Evolutionary conservation across 306 rosid species (phyloP).

Genomic region (Phaseolus lunatus): DNA sequence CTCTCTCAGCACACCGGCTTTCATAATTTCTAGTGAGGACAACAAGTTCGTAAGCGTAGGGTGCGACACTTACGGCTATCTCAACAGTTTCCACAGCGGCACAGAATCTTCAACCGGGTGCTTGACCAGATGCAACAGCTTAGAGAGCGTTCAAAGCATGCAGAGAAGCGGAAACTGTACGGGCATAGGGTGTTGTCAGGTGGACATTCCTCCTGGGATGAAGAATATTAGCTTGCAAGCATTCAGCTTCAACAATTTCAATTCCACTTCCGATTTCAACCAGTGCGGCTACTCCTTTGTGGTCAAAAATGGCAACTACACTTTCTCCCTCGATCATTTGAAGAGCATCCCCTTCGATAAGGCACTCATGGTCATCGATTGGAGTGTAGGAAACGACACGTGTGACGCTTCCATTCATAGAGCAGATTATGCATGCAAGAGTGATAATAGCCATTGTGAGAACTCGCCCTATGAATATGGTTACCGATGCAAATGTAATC

Average conservation of each 20-base stretch:
- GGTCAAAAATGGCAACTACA: constrained; percentile 33
- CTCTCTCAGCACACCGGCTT: background rate
- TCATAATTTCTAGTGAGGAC: background rate
- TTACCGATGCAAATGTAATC: constrained; percentile 9
- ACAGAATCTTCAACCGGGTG: background rate
- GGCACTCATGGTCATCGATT: constrained; percentile 45
- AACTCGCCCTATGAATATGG: background rate
- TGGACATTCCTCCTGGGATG: constrained; percentile 13
- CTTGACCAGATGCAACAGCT: background rate
- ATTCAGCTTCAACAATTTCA: background rate
- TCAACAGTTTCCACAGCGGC: background rate
- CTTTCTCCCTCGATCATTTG: background rate
- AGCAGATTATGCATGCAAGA: background rate
- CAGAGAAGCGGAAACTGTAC: background rate
- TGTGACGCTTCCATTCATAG: background rate
- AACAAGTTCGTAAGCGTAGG: constrained; percentile 29
- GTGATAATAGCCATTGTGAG: background rate
- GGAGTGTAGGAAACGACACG: constrained; percentile 41
- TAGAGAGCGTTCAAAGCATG: background rate
- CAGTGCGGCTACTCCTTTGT: constrained; percentile 38
- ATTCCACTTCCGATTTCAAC: background rate
- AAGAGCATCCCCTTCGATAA: fast-evolving
- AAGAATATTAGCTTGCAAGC: background rate
- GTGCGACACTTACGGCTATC: background rate
- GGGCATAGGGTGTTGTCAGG: constrained; percentile 39